Evolutionary conservation across 2,329 filamentous ascomycete species (phyloP), one percentile per base, ranked within the genome.

Genomic region (Macrophomina phaseolina): DNA sequence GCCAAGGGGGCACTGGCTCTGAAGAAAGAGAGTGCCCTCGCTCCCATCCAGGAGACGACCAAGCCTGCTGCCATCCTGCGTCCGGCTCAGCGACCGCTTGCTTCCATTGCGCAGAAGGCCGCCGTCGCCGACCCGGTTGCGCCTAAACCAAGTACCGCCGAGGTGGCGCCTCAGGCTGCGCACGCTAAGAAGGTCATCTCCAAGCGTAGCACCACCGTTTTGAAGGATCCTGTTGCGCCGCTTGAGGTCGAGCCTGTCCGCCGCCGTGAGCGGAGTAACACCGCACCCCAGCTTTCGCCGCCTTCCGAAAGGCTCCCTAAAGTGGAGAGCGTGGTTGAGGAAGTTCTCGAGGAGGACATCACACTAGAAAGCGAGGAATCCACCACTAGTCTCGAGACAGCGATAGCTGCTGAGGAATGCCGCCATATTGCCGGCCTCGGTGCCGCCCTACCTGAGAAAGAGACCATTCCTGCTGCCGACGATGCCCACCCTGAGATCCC

Each of bases 171-270:
- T 9, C 51, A 49, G 16, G 40, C 52, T 18, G 14, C 36, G 46
- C 64, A 45, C 18, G 12, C 46, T 8, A 61, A 62, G 55, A 66
- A 66, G 55, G 18, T 46, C 23, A 34, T 16, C 55, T 36, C 64
- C 34, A 66, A 66, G 64, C 64, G 64, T 28, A 66, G 28, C 58
- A 85, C 83, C 14, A 77, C 82, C 3, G 78, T 88, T 63, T 87
- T 87, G 76, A 85, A 85, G 71, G 86, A 89, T 52, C 5, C 28
- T 32, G 12, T 51, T n/a, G 48, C 55, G 16, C 34, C 46, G 34
- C 11, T 42, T 8, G 62, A 64, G 14, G 62, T 34, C 34, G 46
- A 66, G 11, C 34, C 46, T 12, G n/a, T 42, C 30, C 46, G 36
- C 45, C 64, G 55, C 16, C 64, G 64, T 9, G 64, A 66, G 51